A percentile compares a stretch with the other conserved stretches of the same genome.
These are phyloP conservation scores for Pythium brassicae DNA, from an alignment of 352 stramenopile species.

Conservation along the genomic window DNA sequence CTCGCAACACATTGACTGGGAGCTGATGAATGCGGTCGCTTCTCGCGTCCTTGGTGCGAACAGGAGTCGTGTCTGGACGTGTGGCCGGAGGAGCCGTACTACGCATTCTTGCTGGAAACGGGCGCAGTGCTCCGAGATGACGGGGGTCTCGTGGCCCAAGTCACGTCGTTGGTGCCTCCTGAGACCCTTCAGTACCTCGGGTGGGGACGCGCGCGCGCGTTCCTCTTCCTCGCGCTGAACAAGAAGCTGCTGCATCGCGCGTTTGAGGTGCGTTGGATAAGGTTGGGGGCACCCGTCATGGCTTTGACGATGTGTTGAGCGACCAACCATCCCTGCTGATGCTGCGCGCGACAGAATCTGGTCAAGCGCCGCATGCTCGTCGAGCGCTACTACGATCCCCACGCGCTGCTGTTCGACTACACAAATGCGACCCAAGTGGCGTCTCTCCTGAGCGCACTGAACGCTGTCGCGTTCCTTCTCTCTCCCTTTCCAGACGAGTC, in stretches of 20 bases:
- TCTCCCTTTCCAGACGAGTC: conserved; percentile 18
- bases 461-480: conserved; percentile 64
- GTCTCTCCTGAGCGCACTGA: conserved; percentile 62
- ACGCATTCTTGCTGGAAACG: conserved; percentile 63
- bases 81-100: conserved; percentile 74
- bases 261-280: conserved; percentile 30
- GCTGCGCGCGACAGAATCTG: conserved; percentile 39
- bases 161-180: conserved; percentile 26
- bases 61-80: conserved; percentile 34
- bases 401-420: conserved; percentile 68
- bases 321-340: not conserved
- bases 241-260: conserved; percentile 70
- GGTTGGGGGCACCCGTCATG: no score
- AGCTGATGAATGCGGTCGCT: not conserved
- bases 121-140: conserved; percentile 61
- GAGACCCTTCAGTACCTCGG: conserved; percentile 46
- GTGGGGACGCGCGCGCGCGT: conserved; percentile 60
- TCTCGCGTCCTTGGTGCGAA: conserved; percentile 2
- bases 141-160: conserved; percentile 50
- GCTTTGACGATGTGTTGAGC: not conserved
- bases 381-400: conserved; percentile 58
- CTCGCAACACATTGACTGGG: no score
- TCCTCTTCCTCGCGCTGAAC: conserved; percentile 68
- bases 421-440: conserved; percentile 40
- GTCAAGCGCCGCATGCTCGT: conserved; percentile 56